These are phyloP conservation scores for Petrea volubilis DNA, from an alignment of 257 asterid genomes.

Conservation along the genomic window DNA sequence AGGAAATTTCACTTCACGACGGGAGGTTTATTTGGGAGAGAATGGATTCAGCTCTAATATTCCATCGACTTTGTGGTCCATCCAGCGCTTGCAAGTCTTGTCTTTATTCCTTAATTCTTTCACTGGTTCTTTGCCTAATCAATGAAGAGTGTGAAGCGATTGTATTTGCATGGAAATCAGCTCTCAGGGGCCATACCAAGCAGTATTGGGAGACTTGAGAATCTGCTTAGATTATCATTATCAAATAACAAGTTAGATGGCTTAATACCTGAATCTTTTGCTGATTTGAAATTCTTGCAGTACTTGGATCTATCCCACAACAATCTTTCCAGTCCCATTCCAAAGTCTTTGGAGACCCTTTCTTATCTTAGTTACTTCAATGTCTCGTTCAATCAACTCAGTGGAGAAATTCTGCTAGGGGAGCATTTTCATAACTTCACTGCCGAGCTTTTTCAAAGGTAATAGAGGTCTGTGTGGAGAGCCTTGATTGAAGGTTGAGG, in stretches of 20 bases:
- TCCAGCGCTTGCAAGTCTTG: neutral
- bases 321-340: neutral
- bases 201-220: slow-evolving; percentile 4
- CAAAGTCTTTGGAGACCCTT: neutral
- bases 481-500: neutral
- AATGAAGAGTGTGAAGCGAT: neutral
- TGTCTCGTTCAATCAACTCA: neutral
- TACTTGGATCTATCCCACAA: neutral
- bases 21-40: neutral
- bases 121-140: slow-evolving; percentile 19
- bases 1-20: slow-evolving; percentile 7
- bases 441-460: neutral
- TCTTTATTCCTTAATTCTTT: slow-evolving; percentile 10
- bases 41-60: slow-evolving; percentile 5
- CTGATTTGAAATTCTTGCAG: neutral
- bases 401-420: neutral
- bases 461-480: neutral
- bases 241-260: slow-evolving; percentile 23
- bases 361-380: neutral
- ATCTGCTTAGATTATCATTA: too few species aligned
- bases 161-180: slow-evolving; percentile 4
- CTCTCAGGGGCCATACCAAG: slow-evolving; percentile 29
- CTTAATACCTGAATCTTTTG: slow-evolving; percentile 14
- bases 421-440: neutral
- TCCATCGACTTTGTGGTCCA: slow-evolving; percentile 16